These are phyloP conservation scores for Ustilago loliicola DNA, from an alignment of 1,284 basidiomycete species.

Conservation along the genomic window DNA sequence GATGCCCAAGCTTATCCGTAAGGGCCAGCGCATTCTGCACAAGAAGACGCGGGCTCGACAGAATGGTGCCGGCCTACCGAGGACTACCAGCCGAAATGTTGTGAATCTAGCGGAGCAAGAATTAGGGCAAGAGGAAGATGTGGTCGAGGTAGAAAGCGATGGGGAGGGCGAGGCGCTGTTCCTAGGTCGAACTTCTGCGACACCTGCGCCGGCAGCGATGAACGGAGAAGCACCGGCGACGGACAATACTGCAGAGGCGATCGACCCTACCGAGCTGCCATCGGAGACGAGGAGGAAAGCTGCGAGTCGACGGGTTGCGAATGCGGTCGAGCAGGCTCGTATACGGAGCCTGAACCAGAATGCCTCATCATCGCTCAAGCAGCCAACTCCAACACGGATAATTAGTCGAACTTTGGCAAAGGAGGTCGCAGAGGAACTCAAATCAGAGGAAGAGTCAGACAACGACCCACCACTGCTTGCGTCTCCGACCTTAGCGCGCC, in stretches of 20 bases:
- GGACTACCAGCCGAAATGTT: neutral
- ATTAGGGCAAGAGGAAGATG: slow-evolving; percentile 2
- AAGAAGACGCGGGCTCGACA: slow-evolving; percentile 28
- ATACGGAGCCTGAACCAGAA: slow-evolving; percentile 22
- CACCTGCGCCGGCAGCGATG: slow-evolving; percentile 22
- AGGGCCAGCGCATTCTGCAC: slow-evolving; percentile 50
- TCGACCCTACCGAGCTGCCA: slow-evolving; percentile 43
- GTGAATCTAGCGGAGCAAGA: neutral
- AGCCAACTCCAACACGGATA: neutral
- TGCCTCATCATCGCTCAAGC: neutral
- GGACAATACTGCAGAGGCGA: neutral
- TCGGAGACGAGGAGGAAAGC: slow-evolving; percentile 46
- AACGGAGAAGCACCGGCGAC: neutral
- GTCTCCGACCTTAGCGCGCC: slow-evolving; percentile 23
- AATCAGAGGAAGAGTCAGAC: slow-evolving; percentile 13
- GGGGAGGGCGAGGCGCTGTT: slow-evolving; percentile 21
- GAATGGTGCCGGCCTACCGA: slow-evolving; percentile 7
- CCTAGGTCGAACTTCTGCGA: slow-evolving; percentile 25
- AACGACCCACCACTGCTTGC: slow-evolving; percentile 21
- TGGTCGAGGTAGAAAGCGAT: slow-evolving; percentile 5
- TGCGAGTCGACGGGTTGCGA: slow-evolving; percentile 34
- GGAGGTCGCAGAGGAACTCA: neutral
- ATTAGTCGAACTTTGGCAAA: neutral
- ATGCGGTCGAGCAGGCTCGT: slow-evolving; percentile 42
- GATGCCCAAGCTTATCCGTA: slow-evolving; percentile 53